Conservation (phyloP, 139 green algal species). For the Auxenochlorella pyrenoidosa region DNA sequence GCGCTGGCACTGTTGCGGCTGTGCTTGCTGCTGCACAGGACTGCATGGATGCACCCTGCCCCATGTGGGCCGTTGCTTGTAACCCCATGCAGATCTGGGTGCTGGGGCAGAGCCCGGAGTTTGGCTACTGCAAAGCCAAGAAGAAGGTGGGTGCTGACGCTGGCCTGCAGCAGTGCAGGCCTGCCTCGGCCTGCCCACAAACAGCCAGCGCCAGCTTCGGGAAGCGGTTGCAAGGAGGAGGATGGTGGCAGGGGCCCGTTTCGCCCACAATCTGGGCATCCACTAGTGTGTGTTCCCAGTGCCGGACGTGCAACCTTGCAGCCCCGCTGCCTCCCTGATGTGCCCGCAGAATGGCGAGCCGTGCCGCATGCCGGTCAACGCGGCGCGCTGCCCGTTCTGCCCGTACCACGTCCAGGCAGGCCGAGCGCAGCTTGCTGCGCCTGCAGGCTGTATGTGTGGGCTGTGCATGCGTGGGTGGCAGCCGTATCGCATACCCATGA, state of each 20-base stretch:
- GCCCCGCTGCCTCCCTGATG: background rate
- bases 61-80: background rate
- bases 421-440: too few relatives aligned
- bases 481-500: too few relatives aligned
- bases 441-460: background rate
- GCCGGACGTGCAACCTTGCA: too few relatives aligned
- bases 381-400: constrained; percentile 55
- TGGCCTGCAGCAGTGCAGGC: too few relatives aligned
- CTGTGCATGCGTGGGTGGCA: background rate
- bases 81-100: constrained; percentile 33
- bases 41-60: too few relatives aligned
- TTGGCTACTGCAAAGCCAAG: constrained; percentile 55
- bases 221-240: too few relatives aligned
- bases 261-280: too few relatives aligned
- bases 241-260: too few relatives aligned
- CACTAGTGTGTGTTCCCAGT: too few relatives aligned
- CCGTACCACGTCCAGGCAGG: constrained; percentile 53
- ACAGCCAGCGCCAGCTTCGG: too few relatives aligned
- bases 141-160: constrained; percentile 35
- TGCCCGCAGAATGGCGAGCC: constrained; percentile 46
- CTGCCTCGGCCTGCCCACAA: background rate
- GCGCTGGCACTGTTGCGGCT: too few relatives aligned
- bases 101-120: constrained; percentile 56
- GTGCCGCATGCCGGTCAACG: constrained; percentile 61
- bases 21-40: too few relatives aligned